Evolutionary conservation across 2,329 filamentous ascomycete genomes (phyloP), one percentile per base, ranked within the genome.

Genomic region (Epichloe festucae): DNA sequence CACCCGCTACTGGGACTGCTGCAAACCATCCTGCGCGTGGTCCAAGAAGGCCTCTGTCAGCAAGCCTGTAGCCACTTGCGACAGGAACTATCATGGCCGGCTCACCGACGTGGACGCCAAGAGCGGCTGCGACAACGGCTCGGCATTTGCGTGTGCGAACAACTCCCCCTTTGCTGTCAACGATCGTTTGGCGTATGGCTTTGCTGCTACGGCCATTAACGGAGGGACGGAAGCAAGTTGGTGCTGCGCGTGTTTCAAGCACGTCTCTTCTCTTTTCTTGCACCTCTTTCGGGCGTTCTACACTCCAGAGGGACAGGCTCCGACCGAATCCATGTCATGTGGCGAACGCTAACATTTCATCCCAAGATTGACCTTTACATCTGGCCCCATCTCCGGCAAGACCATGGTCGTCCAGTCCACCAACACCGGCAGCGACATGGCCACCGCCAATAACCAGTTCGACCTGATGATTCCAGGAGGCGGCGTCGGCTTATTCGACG

Each of bases 11-110:
- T 77, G 78, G 76, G 82, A 86, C 63, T 86, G 83, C 70, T 86
- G 82, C 70, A 87, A 87, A 71, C 77, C 81, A 23, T 82, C 79
- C 19, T 86, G 82, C 63, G 72, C 73, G 3, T 79, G 81, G 81
- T 62, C 70, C 12, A 72, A 65, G 50, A 84, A 84, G 63, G 78
- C 75, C 14, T 55, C 70, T 41, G 72, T 80, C 63, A 68, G 65
- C 53, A 50, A 58, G 10, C 74, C 78, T 14, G 75, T 81, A 38
- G 65, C 67, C 17, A 75, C 76, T 38, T 84, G 80, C 65, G 68
- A 75, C 60, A 71, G 68, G 56, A 67, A 73, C 57, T 76, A 82
- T 68, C 71, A 73, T 31, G 27, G 27, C 53, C 75, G 74, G 4
- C 65, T 84, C 46, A 68, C 67, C 40, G 70, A 78, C 59, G 62